Evolutionary conservation across 2,329 filamentous ascomycete species (phyloP), one percentile per base, ranked within the genome.

Genomic region (Phialocephala sp.): DNA sequence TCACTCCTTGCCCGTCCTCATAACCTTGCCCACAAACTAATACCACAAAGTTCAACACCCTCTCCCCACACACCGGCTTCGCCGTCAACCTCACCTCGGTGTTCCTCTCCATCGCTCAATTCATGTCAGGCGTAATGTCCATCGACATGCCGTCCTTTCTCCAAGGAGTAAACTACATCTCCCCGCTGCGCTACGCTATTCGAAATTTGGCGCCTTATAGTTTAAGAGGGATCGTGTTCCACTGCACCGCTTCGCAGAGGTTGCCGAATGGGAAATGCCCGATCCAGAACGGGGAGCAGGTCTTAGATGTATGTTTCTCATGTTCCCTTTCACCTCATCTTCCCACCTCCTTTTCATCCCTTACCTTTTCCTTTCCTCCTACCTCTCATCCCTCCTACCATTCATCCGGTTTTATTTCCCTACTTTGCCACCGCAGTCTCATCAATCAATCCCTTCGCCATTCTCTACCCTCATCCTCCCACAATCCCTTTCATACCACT

Each of bases 11-110:
- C n/a, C n/a, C n/a, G n/a, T n/a, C n/a, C n/a, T n/a, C n/a, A n/a
- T n/a, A n/a, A n/a, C n/a, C n/a, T n/a, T n/a, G n/a, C n/a, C 27
- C 15, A 24, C 20, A 36, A 37, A 60, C 37, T 20, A 39, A 27
- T 55, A 5, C 2, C 5, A 20, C 35, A 63, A 22, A 76, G 79
- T 93, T 93, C 81, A 92, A 92, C 78, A 93, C 90, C 0, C 79
- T 93, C 9, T 91, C 93, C 75, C 79, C 80, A 8, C 90, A 93
- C 73, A 91, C 89, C 0, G 91, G 91, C 1, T 93, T 93, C 75
- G 89, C 90, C 0, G 86, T 93, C 65, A 92, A 91, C 71, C 78
- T 92, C 63, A 92, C 89, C 69, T 88, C 85, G 0, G 84, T 92
- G 50, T 81, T 93, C 20, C 81, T 94, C 3, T 88, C 87, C 0